These are phyloP conservation scores for Gentiana straminea DNA, from an alignment of 257 asterid species.

Conservation along the genomic window DNA sequence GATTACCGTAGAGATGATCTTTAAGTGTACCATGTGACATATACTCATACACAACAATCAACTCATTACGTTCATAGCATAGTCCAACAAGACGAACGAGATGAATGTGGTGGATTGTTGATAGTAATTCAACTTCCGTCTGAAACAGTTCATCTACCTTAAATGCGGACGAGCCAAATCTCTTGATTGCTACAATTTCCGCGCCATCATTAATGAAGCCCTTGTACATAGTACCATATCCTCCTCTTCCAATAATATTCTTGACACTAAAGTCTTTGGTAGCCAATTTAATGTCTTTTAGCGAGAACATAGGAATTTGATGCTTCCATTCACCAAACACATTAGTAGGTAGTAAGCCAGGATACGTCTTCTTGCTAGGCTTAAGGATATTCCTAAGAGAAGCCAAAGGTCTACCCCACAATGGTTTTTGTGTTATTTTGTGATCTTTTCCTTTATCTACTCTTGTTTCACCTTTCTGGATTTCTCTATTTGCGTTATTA, in stretches of 20 bases:
- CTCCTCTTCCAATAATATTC: conserved; percentile 4
- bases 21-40: neutral
- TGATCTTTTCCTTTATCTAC: neutral
- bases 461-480: neutral
- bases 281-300: conserved; percentile 3
- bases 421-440: neutral
- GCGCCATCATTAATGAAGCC: conserved; percentile 6
- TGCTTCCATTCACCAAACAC: no score
- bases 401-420: no score
- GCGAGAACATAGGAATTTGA: neutral
- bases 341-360: neutral
- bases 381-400: no score
- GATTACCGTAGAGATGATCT: neutral
- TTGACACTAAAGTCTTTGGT: neutral
- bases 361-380: neutral
- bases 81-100: conserved; percentile 2
- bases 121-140: conserved; percentile 2
- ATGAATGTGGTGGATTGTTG: neutral
- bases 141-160: neutral
- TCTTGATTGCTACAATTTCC: neutral
- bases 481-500: neutral
- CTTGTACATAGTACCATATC: conserved; percentile 13
- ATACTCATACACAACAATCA: neutral
- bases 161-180: neutral
- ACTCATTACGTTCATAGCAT: neutral